Evolutionary conservation across 108 stramenopile species (phyloP), one percentile per base, ranked within the genome.

Genomic region (Nitzschia putrida): DNA sequence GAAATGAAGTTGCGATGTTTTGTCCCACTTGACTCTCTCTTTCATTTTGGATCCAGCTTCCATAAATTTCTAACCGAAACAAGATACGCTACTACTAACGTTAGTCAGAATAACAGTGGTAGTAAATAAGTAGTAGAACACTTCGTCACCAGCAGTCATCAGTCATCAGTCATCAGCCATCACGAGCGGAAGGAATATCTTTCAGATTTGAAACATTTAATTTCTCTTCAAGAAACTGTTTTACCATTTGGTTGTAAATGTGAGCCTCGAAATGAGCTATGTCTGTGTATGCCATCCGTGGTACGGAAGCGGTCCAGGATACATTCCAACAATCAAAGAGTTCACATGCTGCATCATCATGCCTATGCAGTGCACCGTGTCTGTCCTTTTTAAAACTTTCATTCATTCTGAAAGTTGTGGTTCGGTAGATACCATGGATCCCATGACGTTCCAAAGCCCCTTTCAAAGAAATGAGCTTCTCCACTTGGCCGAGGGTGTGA

Each of bases 391-490:
- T 10, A 41, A 18, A 61, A 24, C 7, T 10, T 5, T 53, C 64
- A 22, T 66, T 50, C 38, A 52, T 24, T n/a, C 64, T 37, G 24
- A 57, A 55, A 25, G 75, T 76, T 14, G 75, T 76, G 10, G 75
- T 76, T 45, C 63, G 61, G 51, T 76, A 76, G 26, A 76, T 43
- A 23, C 75, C 68, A 34, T 59, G 68, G 40, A 76, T 76, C 4
- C 69, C 68, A 70, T 53, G 51, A 14, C 47, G 18, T 23, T 59
- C 56, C 53, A 76, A 43, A 34, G 50, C 68, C 14, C 23, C 11
- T 47, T 24, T n/a, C 14, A 76, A 50, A 12, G 25, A 7, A 25
- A 47, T 14, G 20, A 53, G 42, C 12, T 56, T 52, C 7, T 63
- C 45, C 13, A 22, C 24, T 20, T 76, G 26, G 25, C 58, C 34